A percentile compares a stretch with the other conserved stretches of the same genome.
These are phyloP conservation scores for Scutellaria barbata DNA, from an alignment of 257 asterid species.

Conservation along the genomic window DNA sequence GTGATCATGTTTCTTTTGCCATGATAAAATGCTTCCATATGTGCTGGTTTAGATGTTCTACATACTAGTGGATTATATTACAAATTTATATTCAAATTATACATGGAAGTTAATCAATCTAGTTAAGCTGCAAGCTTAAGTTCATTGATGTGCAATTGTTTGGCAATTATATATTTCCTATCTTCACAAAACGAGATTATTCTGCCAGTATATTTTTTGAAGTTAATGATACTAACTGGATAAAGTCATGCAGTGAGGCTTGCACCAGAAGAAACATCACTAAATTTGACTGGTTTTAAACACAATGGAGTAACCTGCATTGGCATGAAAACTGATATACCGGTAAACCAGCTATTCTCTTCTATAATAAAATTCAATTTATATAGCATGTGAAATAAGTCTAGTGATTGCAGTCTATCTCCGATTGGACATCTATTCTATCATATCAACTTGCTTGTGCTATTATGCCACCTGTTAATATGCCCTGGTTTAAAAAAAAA, in stretches of 20 bases:
- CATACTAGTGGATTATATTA: neutral
- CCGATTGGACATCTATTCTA: constrained; percentile 5
- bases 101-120: neutral
- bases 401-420: constrained; percentile 1
- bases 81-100: neutral
- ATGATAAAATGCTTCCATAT: neutral
- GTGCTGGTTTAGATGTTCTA: neutral
- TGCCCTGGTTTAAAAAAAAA: constrained; percentile 10
- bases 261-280: constrained; percentile 83
- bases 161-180: constrained; percentile 16
- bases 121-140: constrained; percentile 4
- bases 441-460: constrained; percentile 13
- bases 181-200: constrained; percentile 10
- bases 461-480: constrained; percentile 15
- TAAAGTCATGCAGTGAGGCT: constrained; percentile 75
- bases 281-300: constrained; percentile 72
- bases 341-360: constrained; percentile 50
- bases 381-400: constrained; percentile 27
- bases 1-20: neutral
- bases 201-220: constrained; percentile 29
- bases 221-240: constrained; percentile 34
- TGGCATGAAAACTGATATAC: constrained; percentile 89
- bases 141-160: neutral
- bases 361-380: constrained; percentile 26
- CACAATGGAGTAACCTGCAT: constrained; percentile 89